Base-by-base conservation (phyloP, 176 grass and related monocot genomes). In the Cymbopogon citratus region DNA sequence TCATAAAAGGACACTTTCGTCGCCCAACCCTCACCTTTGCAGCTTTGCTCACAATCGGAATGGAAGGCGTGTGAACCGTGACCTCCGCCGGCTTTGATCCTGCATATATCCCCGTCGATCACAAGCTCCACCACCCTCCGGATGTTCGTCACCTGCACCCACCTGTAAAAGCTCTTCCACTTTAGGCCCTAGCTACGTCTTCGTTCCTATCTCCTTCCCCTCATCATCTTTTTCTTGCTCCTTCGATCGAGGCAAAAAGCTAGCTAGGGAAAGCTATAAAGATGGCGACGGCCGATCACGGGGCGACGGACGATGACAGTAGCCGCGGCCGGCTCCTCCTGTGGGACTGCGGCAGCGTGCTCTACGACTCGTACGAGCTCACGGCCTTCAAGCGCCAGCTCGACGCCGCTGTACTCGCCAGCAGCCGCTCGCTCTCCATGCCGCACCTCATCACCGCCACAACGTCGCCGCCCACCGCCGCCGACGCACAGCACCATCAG, bases 361-460 rank as follows among this genome's bases (percentile, higher is more conserved):
- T 85, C 33, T 85, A 89, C 87, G 87, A 85, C 82, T 81, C 87
- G 1, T 81, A 85, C 65, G 82, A 81, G 87, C 65, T 89, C 82
- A 41, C 81, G 40, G 41, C 70, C 70, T 80, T 89, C 87, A 75
- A 60, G 63, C 76, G 63, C 49, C 81, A 89, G 81, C 70, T 85
- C 70, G 87, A 85, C 70, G 71, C 81, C 51, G 51, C 81, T 41
- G 76, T 80, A 80, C 74, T 79, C 35, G 45, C 45, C 73, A 29
- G 66, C 52, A 27, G 54, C 27, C 69, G 81, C 10, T 88, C 81
- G 21, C 51, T 88, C 48, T 88, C 87, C 76, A 88, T 88, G 87
- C 81, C 87, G 76, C 81, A 80, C 87, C 71, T 77, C 23, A 3
- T 31, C 3, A 0, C 7, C 46, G 35, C 8, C 0, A 0, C 68